Evolutionary conservation across 768 basidiomycete genomes (phyloP), one percentile per base, ranked within the genome.

Genomic region (Xerocomellus amylosporus): DNA sequence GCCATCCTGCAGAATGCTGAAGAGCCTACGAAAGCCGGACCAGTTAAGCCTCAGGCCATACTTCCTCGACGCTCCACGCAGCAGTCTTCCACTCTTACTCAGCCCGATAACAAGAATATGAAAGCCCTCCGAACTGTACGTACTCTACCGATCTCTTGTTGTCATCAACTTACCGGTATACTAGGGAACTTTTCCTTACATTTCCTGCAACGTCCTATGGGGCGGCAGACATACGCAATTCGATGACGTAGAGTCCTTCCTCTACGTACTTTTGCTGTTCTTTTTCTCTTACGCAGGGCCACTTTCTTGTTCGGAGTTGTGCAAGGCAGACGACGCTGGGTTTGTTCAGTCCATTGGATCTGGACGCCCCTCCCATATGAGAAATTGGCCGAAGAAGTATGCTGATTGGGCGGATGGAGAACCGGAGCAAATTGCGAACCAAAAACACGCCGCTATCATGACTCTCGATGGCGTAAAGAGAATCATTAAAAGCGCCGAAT

Each of bases 251-350:
- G 53, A 54, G 12, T 54, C 40, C 3, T 54, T 54, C 15, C 33
- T 54, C 40, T 49, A 49, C 8, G 39, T 50, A 1, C 53, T 54
- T n/a, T 42, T 54, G 0, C 2, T 49, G 1, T 54, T 50, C 33
- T 42, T 54, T 34, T 54, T 54, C 15, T 54, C 47, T 14, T 51
- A 51, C 2, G 34, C 34, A 28, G 41, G 50, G 5, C 50, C 50
- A n/a, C 34, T 44, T 8, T 37, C 26, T 12, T 9, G 30, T 36
- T 14, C 34, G 13, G 50, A 36, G 12, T 20, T 51, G 19, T 5
- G 26, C 12, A 12, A 43, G 4, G 41, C 33, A 8, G 41, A 51
- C 13, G 31, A 51, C 5, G 13, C 9, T 2, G 41, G 50, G 13
- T 51, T 51, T 19, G 10, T 36, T 26, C 49, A 22, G 14, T 12